Evolutionary conservation across 2,329 filamentous ascomycete genomes (phyloP).

Genomic region (Tolypocladium pustulatum): DNA sequence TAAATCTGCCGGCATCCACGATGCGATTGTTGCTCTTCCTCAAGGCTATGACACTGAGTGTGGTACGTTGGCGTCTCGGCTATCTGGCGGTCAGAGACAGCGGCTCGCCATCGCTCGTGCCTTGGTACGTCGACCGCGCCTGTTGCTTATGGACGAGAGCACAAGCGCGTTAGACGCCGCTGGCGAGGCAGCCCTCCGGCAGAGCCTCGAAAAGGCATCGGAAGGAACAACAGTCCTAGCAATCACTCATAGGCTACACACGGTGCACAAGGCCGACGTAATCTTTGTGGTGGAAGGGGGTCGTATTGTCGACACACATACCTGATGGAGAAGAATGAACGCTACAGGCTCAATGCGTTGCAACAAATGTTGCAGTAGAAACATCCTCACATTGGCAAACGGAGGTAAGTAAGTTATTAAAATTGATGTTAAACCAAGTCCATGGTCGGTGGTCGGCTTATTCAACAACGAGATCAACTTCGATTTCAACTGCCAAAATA

Average conservation of each 20-base stretch:
- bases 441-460: too few species aligned
- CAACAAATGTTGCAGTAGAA: too few species aligned
- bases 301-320: constrained; percentile 29
- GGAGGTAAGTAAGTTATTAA: too few species aligned
- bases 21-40: constrained; percentile 51
- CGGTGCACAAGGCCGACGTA: constrained; percentile 43
- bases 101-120: constrained; percentile 69
- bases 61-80: constrained; percentile 58
- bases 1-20: constrained; percentile 55
- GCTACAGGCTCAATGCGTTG: too few species aligned
- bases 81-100: constrained; percentile 74
- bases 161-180: constrained; percentile 68
- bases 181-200: constrained; percentile 54
- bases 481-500: too few species aligned
- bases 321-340: too few species aligned
- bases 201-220: constrained; percentile 50
- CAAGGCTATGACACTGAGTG: constrained; percentile 56
- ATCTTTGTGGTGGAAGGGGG: constrained; percentile 47
- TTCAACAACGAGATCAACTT: too few species aligned
- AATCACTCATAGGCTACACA: constrained; percentile 48
- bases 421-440: too few species aligned
- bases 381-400: too few species aligned
- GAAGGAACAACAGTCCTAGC: constrained; percentile 45
- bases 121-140: constrained; percentile 57
- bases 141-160: constrained; percentile 72